A percentile compares a stretch with the other conserved stretches of the same genome.
These are phyloP conservation scores for Avena eriantha DNA, from an alignment of 176 grass and related monocot species.

Conservation along the genomic window DNA sequence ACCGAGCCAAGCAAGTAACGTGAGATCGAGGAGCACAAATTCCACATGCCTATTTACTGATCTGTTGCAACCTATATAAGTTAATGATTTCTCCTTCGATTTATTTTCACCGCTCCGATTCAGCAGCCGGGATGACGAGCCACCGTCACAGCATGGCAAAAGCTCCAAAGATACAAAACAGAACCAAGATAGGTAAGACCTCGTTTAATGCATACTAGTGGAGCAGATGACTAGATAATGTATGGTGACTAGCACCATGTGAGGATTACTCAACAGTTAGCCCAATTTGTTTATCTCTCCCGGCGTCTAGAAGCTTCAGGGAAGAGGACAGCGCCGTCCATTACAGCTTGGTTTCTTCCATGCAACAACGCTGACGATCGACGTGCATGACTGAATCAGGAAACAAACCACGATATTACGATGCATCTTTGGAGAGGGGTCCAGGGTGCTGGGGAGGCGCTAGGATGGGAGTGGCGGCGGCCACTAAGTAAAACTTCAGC, in stretches of 20 bases:
- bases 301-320: not conserved
- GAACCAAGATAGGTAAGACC: not conserved
- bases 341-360: not conserved
- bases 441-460: no score
- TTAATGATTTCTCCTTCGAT: not conserved
- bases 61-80: not conserved
- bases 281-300: not conserved
- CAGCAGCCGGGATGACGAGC: no score
- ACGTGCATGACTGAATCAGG: no score
- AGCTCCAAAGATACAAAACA: not conserved
- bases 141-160: not conserved
- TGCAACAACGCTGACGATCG: not conserved
- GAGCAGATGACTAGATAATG: no score
- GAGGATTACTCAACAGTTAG: not conserved
- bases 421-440: no score
- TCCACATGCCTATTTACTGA: not conserved
- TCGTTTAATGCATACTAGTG: no score
- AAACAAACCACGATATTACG: no score
- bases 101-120: no score
- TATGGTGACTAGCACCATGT: not conserved
- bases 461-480: no score
- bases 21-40: not conserved
- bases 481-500: no score
- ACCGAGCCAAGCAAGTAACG: not conserved
- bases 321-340: slow-evolving; percentile 1